Base-by-base conservation (phyloP, 306 rosid genomes). In the Acacia melanoxylon region DNA sequence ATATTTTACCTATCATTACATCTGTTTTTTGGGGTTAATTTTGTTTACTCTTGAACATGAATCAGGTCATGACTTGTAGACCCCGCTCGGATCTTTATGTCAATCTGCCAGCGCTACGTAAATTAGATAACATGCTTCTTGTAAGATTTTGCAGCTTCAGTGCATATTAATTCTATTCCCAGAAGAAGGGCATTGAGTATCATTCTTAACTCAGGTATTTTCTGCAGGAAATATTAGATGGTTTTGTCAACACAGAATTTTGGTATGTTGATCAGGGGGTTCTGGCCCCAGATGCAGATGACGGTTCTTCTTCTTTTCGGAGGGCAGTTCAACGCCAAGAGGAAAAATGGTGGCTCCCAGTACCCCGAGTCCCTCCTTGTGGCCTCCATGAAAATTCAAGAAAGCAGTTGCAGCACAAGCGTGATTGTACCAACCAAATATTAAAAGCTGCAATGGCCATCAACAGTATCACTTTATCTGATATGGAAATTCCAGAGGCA, bases 301-400 rank as follows among this genome's bases (percentile, higher is more conserved):
- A 89, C 82, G 94, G 94, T 20, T 90, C 97, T 65, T 86, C 92
- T 63, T 89, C 97, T 74, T 90, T 91, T 68, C 87, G 86, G 71
- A 88, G 85, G 87, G 92, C 91, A 1, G 92, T 95, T 74, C 92
- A 95, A 80, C 91, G 98, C n/a, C 98, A 93, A 75, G 97, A 96
- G 80, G 99, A 91, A 72, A 96, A 93, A 75, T 93, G 99, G 98
- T 96, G 98, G 99, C 92, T 96, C 65, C 98, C 98, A 4, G 97
- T 93, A 11, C 99, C 98, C 13, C 91, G 93, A 59, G 97, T 93
- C 73, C 98, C 99, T 77, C 83, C 97, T 2, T 90, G 92, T 15
- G 98, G 98, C 71, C 97, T 96, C 78, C 83, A 89, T 5, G 97
- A 93, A 65, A 80, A 81, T 78, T 76, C 93, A 41, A 90, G 97